Base-by-base conservation (phyloP, 2,329 filamentous ascomycete genomes). In the Phoma herbarum region DNA sequence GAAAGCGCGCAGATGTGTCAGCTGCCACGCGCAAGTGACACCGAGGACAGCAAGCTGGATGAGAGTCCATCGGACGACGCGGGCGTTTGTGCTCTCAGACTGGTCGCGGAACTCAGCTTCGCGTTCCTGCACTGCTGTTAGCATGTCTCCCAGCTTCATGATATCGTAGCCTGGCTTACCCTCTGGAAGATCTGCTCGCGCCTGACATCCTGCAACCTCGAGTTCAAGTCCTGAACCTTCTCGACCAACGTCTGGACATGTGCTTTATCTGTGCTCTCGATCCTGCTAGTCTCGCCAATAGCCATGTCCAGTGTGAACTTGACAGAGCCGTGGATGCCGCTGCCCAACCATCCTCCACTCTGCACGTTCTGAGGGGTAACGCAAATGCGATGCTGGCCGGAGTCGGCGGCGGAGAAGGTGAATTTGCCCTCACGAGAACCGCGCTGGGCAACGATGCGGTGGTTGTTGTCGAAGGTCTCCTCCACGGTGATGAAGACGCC, bases 31-130 rank as follows among this genome's bases (percentile, higher is more conserved):
- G 81, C 95, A 99, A 31, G 95, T 97, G 55, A 89, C 84, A 54
- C 89, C 91, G 52, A 99, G 84, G 35, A 98, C 87, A 51, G 88
- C 85, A 60, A 98, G 82, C 80, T 99, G 95, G 67, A 98, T 90
- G 65, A 97, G 74, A 67, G 95, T 94, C 94, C 95, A 99, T 69
- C 93, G 89, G 49, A 98, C 88, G 64, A 98, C 94, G 72, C 94
- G 90, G 55, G 88, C 83, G 79, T 99, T 99, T 66, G 94, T 97
- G 41, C 87, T 84, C 80, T 99, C 95, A 70, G 93, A 97, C 80
- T 98, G 95, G 80, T 99, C 95, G 81, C 95, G 88, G 85, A 99
- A 99, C 78, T 98, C 93, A 70, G 93, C 93, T 77, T 99, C 95
- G 67, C 95, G 92, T 85, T 98, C 95, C 91, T 97, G 41, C 51